Base-by-base conservation (phyloP, 768 basidiomycete genomes). In the Agrocybe chaxingu region DNA sequence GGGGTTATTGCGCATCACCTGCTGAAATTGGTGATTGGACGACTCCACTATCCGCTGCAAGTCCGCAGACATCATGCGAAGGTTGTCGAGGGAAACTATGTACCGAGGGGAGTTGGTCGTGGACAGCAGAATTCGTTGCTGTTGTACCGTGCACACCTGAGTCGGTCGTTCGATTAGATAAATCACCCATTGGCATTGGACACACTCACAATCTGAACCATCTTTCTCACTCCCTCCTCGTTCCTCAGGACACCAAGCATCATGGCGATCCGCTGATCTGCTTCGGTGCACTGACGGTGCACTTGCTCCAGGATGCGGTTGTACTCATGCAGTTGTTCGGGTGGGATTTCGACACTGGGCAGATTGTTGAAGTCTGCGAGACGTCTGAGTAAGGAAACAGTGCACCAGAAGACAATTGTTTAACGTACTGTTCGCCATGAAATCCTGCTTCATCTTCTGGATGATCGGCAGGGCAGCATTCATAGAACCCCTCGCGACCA, bases 251-350 rank as follows among this genome's bases (percentile, higher is more conserved):
- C 62, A 16, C 73, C 58, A 46, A 68, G 65, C 54, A 76, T 72
- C 66, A 79, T 65, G 2, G 70, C 70, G 11, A 89, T 65, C 55
- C 74, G 81, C 33, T 50, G 40, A 3, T 87, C 81, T 18, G 84
- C 63, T 0, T 85, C 82, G 9, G 42, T 40, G 36, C 72, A 70
- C 44, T 70, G 60, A 44, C 73, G 78, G 59, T 63, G 63, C 11
- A 82, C 59, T 33, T 76, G 70, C 43, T 84, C 82, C 29, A 87
- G 67, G 4, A 76, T 37, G 18, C 61, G 58, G 46, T 72, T 76
- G 56, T 78, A 88, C 47, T 82, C 82, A 38, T 68, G 50, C 39
- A 79, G 73, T 50, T 81, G 82, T 1, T 82, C 80, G 7, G 74
- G 68, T 4, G 82, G 72, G 24, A 87, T 57, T 12, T 74, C 72